Base-by-base conservation (phyloP, 495 filamentous ascomycete species). In the Talaromyces adpressus region DNA sequence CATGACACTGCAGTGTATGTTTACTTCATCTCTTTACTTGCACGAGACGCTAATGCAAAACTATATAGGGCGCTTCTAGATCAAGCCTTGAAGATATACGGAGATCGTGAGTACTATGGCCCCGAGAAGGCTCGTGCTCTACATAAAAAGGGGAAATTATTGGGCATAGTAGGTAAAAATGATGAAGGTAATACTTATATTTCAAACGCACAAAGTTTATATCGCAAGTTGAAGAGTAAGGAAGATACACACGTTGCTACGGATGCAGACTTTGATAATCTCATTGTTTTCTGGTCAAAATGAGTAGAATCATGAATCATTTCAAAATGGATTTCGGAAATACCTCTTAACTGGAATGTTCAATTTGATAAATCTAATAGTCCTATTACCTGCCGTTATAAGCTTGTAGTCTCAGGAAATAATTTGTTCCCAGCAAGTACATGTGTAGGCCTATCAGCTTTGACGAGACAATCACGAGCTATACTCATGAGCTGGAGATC, bases 231-330 rank as follows among this genome's bases (percentile, higher is more conserved):
- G 53, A 53, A 57, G 45, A 32, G 29, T 45, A 64, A 57, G 47
- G 51, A 61, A 12, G 63, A 65, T 34, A 27, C 18, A 16, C 18
- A 34, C 22, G n/a, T 53, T 20, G 58, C 63, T 18, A 45, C 62
- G 7, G 64, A 59, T 45, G 53, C 2, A 18, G 66, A 68, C 32
- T 68, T 68, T 59, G 66, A 68, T 57, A n/a, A 59, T 4, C 52
- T 39, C 16, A 45, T 68, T 18, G 59, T 61, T 12, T 68, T 68
- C 32, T 68, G 66, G 66, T 68, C 66, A 11, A 65, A 49, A 66
- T 68, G 36, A 63, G 47, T 41, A 41, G 8, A 16, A 8, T 14
- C 36, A 41, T 41, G 25, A 25, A 25, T 25, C 25, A 25, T 25
- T 2, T 41, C 36, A 41, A 16, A 16, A 16, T 7, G 36, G 4